phyloP scores from a whole-genome alignment of 2,329 filamentous ascomycete species.

The Ceratocystis papillata region DNA sequence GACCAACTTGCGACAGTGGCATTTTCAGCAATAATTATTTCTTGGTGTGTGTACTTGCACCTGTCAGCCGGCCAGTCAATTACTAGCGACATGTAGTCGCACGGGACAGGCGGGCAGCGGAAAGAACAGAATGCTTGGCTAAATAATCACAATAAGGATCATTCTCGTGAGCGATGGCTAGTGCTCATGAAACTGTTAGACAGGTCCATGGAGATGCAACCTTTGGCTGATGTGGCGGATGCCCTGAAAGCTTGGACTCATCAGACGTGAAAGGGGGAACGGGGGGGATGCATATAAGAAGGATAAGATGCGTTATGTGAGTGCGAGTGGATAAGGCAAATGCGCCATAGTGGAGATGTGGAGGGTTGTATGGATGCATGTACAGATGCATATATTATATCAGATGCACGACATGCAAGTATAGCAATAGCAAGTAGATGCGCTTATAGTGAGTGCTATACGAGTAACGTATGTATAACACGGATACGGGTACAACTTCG shows the following conservation, averaged over 20 bases:
- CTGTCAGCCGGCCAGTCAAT: no score
- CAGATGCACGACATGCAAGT: no score
- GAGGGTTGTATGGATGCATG: background rate
- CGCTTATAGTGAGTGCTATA: no score
- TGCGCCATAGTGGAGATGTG: background rate
- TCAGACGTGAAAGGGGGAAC: background rate
- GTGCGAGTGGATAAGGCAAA: background rate
- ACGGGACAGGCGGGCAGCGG: background rate
- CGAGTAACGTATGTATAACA: no score
- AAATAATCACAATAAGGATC: background rate
- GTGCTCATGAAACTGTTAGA: background rate
- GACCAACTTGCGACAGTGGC: background rate
- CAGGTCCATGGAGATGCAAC: background rate
- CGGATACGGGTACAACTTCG: no score
- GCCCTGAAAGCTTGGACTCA: constrained; percentile 7
- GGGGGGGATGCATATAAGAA: background rate
- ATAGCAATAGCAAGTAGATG: no score
- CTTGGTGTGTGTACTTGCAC: no score
- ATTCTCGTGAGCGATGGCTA: background rate
- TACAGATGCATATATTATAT: background rate
- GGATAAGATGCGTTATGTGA: background rate
- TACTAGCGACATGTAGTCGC: background rate
- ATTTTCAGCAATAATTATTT: background rate
- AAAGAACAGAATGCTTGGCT: background rate
- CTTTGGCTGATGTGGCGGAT: background rate